These are phyloP conservation scores for Tetracladium maxilliforme DNA, from an alignment of 2,329 filamentous ascomycete genomes.

Conservation along the genomic window DNA sequence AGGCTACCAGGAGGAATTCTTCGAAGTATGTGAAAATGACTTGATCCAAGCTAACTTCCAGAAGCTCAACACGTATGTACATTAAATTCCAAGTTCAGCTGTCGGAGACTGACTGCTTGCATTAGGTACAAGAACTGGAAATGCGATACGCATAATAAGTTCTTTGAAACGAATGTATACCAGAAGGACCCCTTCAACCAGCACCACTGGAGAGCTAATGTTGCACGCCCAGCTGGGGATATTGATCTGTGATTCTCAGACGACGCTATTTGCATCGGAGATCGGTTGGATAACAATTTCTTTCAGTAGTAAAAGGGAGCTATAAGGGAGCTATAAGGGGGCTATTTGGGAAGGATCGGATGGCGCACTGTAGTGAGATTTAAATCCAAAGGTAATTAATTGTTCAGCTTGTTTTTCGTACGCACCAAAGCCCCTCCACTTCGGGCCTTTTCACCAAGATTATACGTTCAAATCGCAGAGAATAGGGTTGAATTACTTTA, in stretches of 20 bases:
- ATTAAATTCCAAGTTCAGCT: constrained; percentile 1
- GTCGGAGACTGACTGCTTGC: not conserved
- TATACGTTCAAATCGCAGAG: too few species aligned
- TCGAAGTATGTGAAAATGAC: constrained; percentile 19
- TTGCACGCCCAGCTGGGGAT: constrained; percentile 21
- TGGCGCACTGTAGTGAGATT: too few species aligned
- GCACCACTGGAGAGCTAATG: constrained; percentile 27
- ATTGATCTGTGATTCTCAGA: constrained; percentile 25
- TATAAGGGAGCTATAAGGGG: too few species aligned
- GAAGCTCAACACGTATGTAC: constrained; percentile 25
- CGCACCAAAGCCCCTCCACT: too few species aligned
- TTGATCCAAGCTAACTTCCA: constrained; percentile 25
- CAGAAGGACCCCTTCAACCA: constrained; percentile 27
- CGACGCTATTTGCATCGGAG: too few species aligned
- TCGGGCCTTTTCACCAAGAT: too few species aligned
- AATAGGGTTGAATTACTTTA: too few species aligned
- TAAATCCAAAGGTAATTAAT: too few species aligned
- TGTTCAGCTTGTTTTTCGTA: too few species aligned
- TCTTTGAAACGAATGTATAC: constrained; percentile 33
- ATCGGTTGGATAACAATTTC: too few species aligned
- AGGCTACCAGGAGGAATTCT: constrained; percentile 9
- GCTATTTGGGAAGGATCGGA: too few species aligned
- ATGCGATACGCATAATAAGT: constrained; percentile 24
- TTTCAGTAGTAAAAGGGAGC: too few species aligned
- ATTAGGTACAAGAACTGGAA: constrained; percentile 30